Conservation (phyloP, 371 early-diverging fungal genomes). For the Entomophthora muscae region DNA sequence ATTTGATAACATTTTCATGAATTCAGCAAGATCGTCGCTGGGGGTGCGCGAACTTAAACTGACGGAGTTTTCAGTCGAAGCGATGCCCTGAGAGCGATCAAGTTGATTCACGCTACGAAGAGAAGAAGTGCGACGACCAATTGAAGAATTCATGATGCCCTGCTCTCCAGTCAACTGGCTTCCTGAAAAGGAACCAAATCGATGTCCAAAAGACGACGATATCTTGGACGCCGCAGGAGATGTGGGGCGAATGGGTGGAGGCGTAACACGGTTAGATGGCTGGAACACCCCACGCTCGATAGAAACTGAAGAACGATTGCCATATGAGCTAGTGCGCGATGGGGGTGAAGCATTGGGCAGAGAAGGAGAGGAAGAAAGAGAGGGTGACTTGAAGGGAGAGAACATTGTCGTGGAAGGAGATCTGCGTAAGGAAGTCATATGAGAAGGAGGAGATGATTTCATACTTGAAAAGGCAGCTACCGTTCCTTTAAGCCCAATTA, state of each 20-base stretch:
- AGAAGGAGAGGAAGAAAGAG: slow-evolving; percentile 12
- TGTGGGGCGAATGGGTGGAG: background rate
- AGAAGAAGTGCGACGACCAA: background rate
- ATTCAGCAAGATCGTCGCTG: background rate
- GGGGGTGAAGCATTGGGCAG: slow-evolving; percentile 5
- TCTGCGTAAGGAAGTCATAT: background rate
- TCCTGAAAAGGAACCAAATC: slow-evolving; percentile 5
- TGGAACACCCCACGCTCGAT: slow-evolving; percentile 2
- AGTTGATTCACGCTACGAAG: background rate
- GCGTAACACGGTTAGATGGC: background rate
- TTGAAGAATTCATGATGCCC: background rate
- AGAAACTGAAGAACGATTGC: slow-evolving; percentile 5
- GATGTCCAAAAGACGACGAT: slow-evolving; percentile 8
- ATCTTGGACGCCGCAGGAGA: slow-evolving; percentile 6
- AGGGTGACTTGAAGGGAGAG: slow-evolving; percentile 13
- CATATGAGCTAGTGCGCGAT: slow-evolving; percentile 2
- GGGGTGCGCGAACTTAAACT: background rate
- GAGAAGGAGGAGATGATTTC: slow-evolving; percentile 3
- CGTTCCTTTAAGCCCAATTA: background rate
- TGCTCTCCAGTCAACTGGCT: background rate
- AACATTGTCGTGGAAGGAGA: slow-evolving; percentile 5
- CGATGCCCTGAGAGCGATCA: background rate
- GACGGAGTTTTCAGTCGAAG: background rate
- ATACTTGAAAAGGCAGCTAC: background rate
- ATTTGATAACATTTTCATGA: background rate